phyloP scores from a whole-genome alignment of 805 yeast species.

The Metschnikowia reukaufii region DNA sequence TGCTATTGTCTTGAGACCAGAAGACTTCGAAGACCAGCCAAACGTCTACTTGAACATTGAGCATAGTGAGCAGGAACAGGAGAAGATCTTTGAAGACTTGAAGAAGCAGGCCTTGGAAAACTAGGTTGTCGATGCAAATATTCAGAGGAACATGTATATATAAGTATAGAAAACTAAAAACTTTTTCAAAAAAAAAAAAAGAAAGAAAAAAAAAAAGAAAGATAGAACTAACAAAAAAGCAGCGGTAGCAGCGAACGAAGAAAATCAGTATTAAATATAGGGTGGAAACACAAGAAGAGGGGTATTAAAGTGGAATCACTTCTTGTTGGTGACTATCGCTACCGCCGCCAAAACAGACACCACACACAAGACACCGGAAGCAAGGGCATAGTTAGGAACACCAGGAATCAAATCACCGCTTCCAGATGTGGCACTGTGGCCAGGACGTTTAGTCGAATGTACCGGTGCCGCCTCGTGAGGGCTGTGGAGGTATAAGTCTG shows the following conservation, averaged over 20 bases:
- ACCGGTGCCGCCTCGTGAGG: slow-evolving; percentile 12
- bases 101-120: slow-evolving; percentile 39
- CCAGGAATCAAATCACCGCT: slow-evolving; percentile 41
- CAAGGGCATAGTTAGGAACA: slow-evolving; percentile 55
- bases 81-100: slow-evolving; percentile 46
- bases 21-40: slow-evolving; percentile 51
- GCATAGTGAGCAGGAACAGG: slow-evolving; percentile 46
- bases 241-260: no score
- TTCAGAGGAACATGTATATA: slow-evolving; percentile 12
- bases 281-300: no score
- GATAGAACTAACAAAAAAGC: background rate
- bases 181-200: no score
- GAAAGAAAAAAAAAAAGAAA: background rate
- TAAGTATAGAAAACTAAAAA: slow-evolving; percentile 3
- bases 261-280: background rate
- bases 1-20: slow-evolving; percentile 60
- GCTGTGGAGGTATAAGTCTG: slow-evolving; percentile 69
- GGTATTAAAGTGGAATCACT: slow-evolving; percentile 18
- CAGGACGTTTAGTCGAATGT: slow-evolving; percentile 24
- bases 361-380: slow-evolving; percentile 63
- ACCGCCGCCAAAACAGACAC: slow-evolving; percentile 45
- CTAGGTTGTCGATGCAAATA: background rate
- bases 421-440: background rate
- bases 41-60: slow-evolving; percentile 58
- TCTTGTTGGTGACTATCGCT: slow-evolving; percentile 27